These are phyloP conservation scores for Periconia digitata DNA, from an alignment of 2,329 filamentous ascomycete species.

Conservation along the genomic window DNA sequence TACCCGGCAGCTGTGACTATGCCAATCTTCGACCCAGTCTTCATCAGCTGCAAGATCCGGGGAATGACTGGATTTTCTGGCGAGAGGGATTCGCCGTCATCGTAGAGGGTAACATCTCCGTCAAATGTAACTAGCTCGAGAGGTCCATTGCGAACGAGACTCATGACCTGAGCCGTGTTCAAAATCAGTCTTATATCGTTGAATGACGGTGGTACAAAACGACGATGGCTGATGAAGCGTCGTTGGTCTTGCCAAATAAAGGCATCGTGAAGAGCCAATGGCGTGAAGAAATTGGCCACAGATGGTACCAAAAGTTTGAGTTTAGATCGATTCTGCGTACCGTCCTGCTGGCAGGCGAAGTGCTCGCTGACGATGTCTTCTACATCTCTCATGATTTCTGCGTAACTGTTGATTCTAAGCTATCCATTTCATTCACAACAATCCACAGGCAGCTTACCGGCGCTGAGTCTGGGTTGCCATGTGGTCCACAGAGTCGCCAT, in stretches of 20 bases:
- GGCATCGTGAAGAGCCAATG: conserved; percentile 80
- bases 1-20: conserved; percentile 98
- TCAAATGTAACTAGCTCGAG: conserved; percentile 93
- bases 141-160: conserved; percentile 71
- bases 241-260: conserved; percentile 88
- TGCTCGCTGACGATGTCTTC: conserved; percentile 91
- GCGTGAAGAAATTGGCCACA: conserved; percentile 92
- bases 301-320: conserved; percentile 88
- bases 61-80: conserved; percentile 75
- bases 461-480: conserved; percentile 81
- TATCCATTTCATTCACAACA: no score
- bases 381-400: conserved; percentile 92
- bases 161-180: conserved; percentile 94
- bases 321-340: conserved; percentile 75
- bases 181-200: conserved; percentile 92
- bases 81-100: conserved; percentile 75
- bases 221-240: conserved; percentile 83
- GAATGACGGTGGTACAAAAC: conserved; percentile 95
- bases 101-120: conserved; percentile 93
- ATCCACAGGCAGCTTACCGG: no score
- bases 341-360: conserved; percentile 70
- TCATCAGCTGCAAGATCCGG: conserved; percentile 69
- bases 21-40: conserved; percentile 78
- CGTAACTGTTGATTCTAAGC: no score
- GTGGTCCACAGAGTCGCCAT: conserved; percentile 64